Conservation (phyloP, 371 early-diverging fungal genomes). For the Chytridium lagenaria region DNA sequence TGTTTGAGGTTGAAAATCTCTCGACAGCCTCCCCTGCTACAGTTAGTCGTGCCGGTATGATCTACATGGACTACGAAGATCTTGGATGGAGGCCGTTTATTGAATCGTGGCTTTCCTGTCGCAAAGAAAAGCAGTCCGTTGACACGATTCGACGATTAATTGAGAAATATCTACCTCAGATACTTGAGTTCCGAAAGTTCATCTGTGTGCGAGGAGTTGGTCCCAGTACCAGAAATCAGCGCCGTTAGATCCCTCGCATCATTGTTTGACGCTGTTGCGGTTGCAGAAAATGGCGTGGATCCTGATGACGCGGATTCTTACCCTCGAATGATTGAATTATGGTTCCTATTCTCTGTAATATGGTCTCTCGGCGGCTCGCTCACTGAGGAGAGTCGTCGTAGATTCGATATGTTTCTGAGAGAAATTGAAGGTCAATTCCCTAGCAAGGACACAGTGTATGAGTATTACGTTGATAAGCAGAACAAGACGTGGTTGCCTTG, state of each 20-base stretch:
- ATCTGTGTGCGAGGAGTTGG: constrained; percentile 50
- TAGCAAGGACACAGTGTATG: constrained; percentile 64
- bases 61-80: constrained; percentile 62
- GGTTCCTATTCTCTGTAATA: constrained; percentile 62
- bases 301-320: constrained; percentile 50
- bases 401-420: constrained; percentile 62
- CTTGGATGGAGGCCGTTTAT: constrained; percentile 57
- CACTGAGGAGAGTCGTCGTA: constrained; percentile 52
- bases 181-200: constrained; percentile 55
- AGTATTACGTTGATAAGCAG: constrained; percentile 59
- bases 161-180: constrained; percentile 57
- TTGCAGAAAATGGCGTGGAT: constrained; percentile 57
- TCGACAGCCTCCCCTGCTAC: constrained; percentile 65
- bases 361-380: constrained; percentile 63
- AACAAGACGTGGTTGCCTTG: constrained; percentile 56
- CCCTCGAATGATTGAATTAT: constrained; percentile 56
- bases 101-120: constrained; percentile 53
- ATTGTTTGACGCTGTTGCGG: constrained; percentile 57
- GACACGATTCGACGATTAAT: constrained; percentile 49
- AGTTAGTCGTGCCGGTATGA: constrained; percentile 66
- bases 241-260: constrained; percentile 51
- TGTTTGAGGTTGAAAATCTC: constrained; percentile 64
- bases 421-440: constrained; percentile 65
- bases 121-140: constrained; percentile 45
- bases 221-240: constrained; percentile 55